phyloP scores from a whole-genome alignment of 2,329 filamentous ascomycete genomes.

The Elsinoe fawcettii region DNA sequence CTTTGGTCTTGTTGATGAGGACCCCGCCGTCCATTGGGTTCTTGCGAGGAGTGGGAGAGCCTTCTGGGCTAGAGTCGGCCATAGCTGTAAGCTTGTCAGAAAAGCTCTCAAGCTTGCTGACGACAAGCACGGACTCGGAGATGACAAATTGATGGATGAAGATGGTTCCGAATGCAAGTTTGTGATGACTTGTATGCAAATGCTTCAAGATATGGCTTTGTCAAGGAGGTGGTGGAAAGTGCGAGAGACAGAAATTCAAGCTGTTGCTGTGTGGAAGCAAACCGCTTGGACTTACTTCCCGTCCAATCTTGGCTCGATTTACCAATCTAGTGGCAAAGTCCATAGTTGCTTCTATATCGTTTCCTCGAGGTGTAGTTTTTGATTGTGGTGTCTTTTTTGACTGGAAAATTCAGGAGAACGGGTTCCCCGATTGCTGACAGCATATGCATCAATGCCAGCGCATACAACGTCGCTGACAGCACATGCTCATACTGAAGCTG shows the following conservation, averaged over 20 bases:
- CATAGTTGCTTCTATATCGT: background rate
- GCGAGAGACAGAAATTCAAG: constrained; percentile 1
- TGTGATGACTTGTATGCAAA: background rate
- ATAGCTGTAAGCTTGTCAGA: constrained; percentile 24
- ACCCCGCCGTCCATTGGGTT: constrained; percentile 24
- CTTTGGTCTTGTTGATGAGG: constrained; percentile 11
- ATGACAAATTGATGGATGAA: background rate
- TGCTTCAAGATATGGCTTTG: background rate
- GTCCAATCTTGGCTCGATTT: background rate
- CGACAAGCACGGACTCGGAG: background rate
- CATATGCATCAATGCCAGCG: background rate
- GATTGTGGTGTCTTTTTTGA: background rate
- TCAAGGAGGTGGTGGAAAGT: background rate
- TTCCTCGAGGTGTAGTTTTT: background rate
- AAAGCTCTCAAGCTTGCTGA: background rate
- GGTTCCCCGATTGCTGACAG: background rate
- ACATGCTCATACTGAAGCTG: background rate
- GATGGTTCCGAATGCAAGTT: constrained; percentile 3
- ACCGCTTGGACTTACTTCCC: background rate
- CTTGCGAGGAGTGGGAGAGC: constrained; percentile 37
- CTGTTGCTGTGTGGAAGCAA: background rate
- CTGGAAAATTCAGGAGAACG: background rate
- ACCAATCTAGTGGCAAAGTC: background rate
- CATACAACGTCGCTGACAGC: background rate
- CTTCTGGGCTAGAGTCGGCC: constrained; percentile 28